Evolutionary conservation across 2,329 filamentous ascomycete species (phyloP), one percentile per base, ranked within the genome.

Genomic region (Coleophoma eucalyptorum): DNA sequence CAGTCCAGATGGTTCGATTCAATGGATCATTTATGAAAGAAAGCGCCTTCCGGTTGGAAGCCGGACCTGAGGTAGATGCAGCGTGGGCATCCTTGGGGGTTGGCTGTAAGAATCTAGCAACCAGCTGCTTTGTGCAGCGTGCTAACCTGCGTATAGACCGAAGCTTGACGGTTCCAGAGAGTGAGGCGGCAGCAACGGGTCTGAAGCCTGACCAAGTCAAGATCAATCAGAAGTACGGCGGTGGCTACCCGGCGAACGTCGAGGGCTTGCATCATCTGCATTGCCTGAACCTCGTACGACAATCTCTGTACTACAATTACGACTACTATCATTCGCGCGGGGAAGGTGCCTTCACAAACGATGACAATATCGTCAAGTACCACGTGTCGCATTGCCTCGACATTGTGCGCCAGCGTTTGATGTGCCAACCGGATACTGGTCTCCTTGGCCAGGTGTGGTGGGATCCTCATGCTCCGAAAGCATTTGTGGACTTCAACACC

Each of bases 311-410:
- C 58, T 79, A 74, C 64, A 81, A 80, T 57, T 75, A 74, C 50
- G 71, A 76, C 43, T 75, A 81, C 59, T 81, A 81, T 55, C 67
- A 67, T 32, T 58, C 61, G 0, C 61, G 67, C 42, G 71, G 72
- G 6, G 50, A 74, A 50, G 74, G 74, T 0, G 69, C 75, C 2
- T 81, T 81, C 58, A 60, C 58, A 19, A 80, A 80, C 57, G 66
- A 71, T 3, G 74, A 78, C 41, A 68, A 68, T 35, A 72, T 79
- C 20, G 62, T 80, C 21, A 69, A 69, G 16, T 68, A 70, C 18
- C 79, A 82, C 56, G 69, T 77, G 51, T 74, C 76, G 3, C 78
- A 82, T 52, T 82, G 78, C 52, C 63, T 81, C 7, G 78, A 82
- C 51, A 76, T 78, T 15, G 52, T 81, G 45, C 71, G 77, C 15